phyloP scores from a whole-genome alignment of 75 land plant species.

The Sequoia sempervirens region DNA sequence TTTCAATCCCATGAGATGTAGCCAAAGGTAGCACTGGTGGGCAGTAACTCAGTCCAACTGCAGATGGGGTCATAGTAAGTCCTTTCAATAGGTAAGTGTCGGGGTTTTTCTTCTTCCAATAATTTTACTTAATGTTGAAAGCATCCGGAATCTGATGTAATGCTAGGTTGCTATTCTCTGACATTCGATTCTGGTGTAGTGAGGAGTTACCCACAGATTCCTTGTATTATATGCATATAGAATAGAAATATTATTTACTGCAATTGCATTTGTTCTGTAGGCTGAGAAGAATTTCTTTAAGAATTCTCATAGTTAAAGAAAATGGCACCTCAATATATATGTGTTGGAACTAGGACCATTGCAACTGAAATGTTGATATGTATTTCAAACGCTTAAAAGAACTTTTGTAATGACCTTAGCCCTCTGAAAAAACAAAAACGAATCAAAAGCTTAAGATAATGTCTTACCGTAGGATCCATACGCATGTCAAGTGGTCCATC shows the following conservation, averaged over 20 bases:
- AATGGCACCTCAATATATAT: neutral
- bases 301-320: neutral
- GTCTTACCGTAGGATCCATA: conserved; percentile 83
- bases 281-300: neutral
- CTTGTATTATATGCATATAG: neutral
- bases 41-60: no score
- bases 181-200: neutral
- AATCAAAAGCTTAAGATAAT: neutral
- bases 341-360: neutral
- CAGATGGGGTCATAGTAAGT: no score
- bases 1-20: no score
- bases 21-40: no score
- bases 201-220: neutral
- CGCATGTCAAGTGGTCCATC: conserved; percentile 99
- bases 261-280: neutral
- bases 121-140: neutral
- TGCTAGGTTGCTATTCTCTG: neutral
- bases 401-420: neutral
- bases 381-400: neutral
- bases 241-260: neutral
- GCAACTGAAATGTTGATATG: neutral
- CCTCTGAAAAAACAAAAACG: neutral
- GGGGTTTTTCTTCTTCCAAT: no score
- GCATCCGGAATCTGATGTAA: neutral
- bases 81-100: no score